Evolutionary conservation across 75 land plant species (phyloP), one percentile per base, ranked within the genome.

Genomic region (Ceratopteris richardii): DNA sequence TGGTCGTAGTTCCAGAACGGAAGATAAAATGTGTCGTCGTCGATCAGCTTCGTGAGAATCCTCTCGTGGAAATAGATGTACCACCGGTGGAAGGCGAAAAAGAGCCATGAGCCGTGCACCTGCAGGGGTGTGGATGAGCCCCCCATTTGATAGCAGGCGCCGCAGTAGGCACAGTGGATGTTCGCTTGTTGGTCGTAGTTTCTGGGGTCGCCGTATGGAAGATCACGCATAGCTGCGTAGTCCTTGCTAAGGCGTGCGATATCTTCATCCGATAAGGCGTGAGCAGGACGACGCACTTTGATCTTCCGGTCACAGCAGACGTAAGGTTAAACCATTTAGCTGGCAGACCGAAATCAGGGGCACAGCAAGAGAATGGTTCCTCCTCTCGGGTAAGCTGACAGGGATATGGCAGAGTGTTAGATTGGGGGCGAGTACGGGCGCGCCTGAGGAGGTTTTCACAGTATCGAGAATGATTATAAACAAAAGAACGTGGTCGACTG

Each of bases 241-340:
- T 77, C 87, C 17, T 54, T 21, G 28, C 17, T 14, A 5, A 20
- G 48, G 19, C 37, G 31, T 10, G 56, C 47, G 51, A 58, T 75
- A 54, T 83, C 80, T 0, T 30, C 73, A 10, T 58, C 20, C 47
- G 69, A 75, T 2, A 69, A 64, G 0, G 65, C 30, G 51, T 86
- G 90, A 4, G 85, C 89, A 0, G 89, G 68, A 16, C 61, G 72
- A 21, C 91, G 51, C 28, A 54, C 48, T 0, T 83, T 69, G 37
- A 87, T 28, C 10, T 24, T 2, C 31, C 25, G 7, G 61, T 23
- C 3, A 16, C 23, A 21, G 42, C 27, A 6, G 61, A 4, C 10
- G 61, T 58, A 2, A 31, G 53, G 31, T 46, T 20, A 46, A 46
- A 46, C 4, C 17, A 5, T 2, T 5, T 14, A 17, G 48, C 48